A percentile compares a stretch with the other conserved stretches of the same genome.
Conservation (phyloP, 805 yeast genomes). For the Candida arabinofermentans region DNA sequence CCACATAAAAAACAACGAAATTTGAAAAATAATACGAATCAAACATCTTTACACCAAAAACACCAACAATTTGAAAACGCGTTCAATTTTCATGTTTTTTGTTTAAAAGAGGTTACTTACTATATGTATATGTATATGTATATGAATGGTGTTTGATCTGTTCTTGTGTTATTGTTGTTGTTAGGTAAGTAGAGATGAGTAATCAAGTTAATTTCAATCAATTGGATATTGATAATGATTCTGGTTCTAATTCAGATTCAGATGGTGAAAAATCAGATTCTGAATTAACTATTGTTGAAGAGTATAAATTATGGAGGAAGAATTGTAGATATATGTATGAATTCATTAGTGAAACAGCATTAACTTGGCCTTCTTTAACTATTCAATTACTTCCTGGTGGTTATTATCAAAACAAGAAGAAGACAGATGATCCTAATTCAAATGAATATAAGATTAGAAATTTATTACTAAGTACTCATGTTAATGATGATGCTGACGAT, state of each 20-base stretch:
- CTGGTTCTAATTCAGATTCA: conserved; percentile 12
- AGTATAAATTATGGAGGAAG: conserved; percentile 75
- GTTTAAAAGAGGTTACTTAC: no score
- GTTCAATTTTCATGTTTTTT: no score
- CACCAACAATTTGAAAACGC: no score
- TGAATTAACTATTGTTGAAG: conserved; percentile 51
- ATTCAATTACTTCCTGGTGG: conserved; percentile 68
- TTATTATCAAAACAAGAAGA: conserved; percentile 22
- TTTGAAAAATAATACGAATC: no score
- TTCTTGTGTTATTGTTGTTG: no score
- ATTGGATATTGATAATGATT: conserved; percentile 15
- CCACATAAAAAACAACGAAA: no score
- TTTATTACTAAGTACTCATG: conserved; percentile 63
- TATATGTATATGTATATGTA: no score
- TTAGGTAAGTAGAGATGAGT: no score
- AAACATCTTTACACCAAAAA: no score
- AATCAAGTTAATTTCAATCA: conserved; percentile 24
- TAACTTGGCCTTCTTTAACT: conserved; percentile 80
- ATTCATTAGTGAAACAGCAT: conserved; percentile 73
- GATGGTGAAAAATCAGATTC: conserved; percentile 24
- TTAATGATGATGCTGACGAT: conserved; percentile 65
- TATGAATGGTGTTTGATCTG: no score
- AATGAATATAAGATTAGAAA: conserved; percentile 41
- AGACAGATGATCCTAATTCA: no score
- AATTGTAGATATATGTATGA: conserved; percentile 82